Evolutionary conservation across 345 rosid species (phyloP).

Genomic region (Noccaea bulbosa): DNA sequence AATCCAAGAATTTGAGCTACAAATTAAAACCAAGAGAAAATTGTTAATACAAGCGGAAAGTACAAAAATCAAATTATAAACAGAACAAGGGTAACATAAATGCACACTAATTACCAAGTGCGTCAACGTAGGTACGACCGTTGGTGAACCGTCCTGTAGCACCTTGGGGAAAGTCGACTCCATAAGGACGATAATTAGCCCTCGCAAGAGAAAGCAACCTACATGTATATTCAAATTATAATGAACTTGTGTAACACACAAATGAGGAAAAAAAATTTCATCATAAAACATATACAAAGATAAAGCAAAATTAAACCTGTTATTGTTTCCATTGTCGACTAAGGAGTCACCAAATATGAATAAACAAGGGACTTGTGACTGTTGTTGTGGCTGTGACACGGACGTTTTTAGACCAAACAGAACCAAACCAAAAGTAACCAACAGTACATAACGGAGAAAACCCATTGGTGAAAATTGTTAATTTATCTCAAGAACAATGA

Average conservation of each 20-base stretch:
- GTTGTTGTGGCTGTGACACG: constrained; percentile 50
- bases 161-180: constrained; percentile 82
- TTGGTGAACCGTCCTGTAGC: constrained; percentile 83
- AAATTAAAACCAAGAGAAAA: background rate
- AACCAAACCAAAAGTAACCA: constrained; percentile 37
- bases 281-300: background rate
- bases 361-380: constrained; percentile 73
- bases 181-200: constrained; percentile 88
- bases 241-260: background rate
- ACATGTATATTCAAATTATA: background rate
- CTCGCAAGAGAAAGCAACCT: constrained; percentile 66
- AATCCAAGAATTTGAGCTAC: constrained; percentile 84
- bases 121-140: constrained; percentile 85
- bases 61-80: background rate
- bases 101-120: constrained; percentile 52
- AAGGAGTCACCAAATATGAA: constrained; percentile 90
- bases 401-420: constrained; percentile 39
- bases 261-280: too few species aligned
- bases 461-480: constrained; percentile 19
- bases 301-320: constrained; percentile 41
- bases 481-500: constrained; percentile 18
- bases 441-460: constrained; percentile 19
- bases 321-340: constrained; percentile 93
- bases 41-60: background rate
- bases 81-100: background rate